Evolutionary conservation across 352 stramenopile species (phyloP).

Genomic region (Pythium oligandrum): DNA sequence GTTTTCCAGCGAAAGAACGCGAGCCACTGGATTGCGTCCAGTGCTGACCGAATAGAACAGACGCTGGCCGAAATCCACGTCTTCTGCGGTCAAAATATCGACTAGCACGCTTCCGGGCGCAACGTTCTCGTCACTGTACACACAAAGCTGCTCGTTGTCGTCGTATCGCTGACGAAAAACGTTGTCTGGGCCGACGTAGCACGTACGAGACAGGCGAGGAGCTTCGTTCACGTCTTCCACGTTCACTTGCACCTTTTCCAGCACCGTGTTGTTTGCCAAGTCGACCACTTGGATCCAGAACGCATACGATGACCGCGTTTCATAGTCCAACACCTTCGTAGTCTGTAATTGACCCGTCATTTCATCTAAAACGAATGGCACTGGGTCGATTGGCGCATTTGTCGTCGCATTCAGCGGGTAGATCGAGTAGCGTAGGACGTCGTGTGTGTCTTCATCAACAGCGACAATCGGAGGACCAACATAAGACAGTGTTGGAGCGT

Average conservation of each 20-base stretch:
- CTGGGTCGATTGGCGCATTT: background rate
- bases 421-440: slow-evolving; percentile 15
- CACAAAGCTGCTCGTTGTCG: slow-evolving; percentile 42
- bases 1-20: slow-evolving; percentile 18
- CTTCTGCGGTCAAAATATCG: slow-evolving; percentile 18
- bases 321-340: slow-evolving; percentile 25
- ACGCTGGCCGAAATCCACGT: slow-evolving; percentile 36
- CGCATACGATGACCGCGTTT: slow-evolving; percentile 20
- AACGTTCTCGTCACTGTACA: slow-evolving; percentile 33
- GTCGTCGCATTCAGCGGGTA: background rate
- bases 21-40: slow-evolving; percentile 15
- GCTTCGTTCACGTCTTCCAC: slow-evolving; percentile 46
- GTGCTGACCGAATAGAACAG: slow-evolving; percentile 31
- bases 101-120: slow-evolving; percentile 19
- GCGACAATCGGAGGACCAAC: slow-evolving; percentile 14
- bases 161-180: slow-evolving; percentile 29
- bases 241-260: slow-evolving; percentile 21
- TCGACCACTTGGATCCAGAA: slow-evolving; percentile 18
- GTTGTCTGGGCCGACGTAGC: slow-evolving; percentile 30
- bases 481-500: slow-evolving; percentile 14
- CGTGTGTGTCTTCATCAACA: slow-evolving; percentile 15
- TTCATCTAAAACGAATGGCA: slow-evolving; percentile 38
- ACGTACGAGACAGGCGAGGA: slow-evolving; percentile 39
- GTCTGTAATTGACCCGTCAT: slow-evolving; percentile 30
- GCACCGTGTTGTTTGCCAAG: slow-evolving; percentile 9